Evolutionary conservation across 1,284 basidiomycete genomes (phyloP).

Genomic region (Cryptococcus amylolentus): DNA sequence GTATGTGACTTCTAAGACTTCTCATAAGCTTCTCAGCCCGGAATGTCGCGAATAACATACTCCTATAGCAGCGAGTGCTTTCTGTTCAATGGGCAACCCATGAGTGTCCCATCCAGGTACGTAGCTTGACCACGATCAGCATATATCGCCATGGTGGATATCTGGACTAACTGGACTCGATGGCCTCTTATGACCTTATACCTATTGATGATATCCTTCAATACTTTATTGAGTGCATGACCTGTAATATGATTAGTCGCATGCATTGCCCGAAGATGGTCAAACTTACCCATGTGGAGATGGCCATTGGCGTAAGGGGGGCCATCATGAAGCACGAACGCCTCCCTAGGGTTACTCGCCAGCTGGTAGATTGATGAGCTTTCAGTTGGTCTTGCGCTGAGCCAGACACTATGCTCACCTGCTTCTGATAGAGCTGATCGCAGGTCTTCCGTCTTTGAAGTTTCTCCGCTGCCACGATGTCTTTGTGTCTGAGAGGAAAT

Average conservation of each 20-base stretch:
- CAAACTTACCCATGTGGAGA: slow-evolving; percentile 81
- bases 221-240: slow-evolving; percentile 93
- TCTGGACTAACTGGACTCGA: slow-evolving; percentile 67
- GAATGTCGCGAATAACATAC: slow-evolving; percentile 55
- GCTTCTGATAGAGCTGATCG: slow-evolving; percentile 77
- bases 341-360: slow-evolving; percentile 60
- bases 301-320: slow-evolving; percentile 97
- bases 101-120: slow-evolving; percentile 98
- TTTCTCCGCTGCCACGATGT: slow-evolving; percentile 60
- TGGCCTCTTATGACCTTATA: slow-evolving; percentile 76
- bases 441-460: slow-evolving; percentile 64
- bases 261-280: background rate
- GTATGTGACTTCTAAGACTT: slow-evolving; percentile 37
- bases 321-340: slow-evolving; percentile 90
- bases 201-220: slow-evolving; percentile 94
- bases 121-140: slow-evolving; percentile 58
- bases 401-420: slow-evolving; percentile 58
- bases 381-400: background rate
- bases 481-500: slow-evolving; percentile 74
- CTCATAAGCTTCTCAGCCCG: background rate
- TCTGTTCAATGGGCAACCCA: slow-evolving; percentile 94
- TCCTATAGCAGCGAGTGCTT: slow-evolving; percentile 72
- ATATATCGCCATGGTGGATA: background rate
- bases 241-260: slow-evolving; percentile 54
- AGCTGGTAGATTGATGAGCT: slow-evolving; percentile 52